Evolutionary conservation across 495 filamentous ascomycete genomes (phyloP).

Genomic region (Hypoxylon intermedium): DNA sequence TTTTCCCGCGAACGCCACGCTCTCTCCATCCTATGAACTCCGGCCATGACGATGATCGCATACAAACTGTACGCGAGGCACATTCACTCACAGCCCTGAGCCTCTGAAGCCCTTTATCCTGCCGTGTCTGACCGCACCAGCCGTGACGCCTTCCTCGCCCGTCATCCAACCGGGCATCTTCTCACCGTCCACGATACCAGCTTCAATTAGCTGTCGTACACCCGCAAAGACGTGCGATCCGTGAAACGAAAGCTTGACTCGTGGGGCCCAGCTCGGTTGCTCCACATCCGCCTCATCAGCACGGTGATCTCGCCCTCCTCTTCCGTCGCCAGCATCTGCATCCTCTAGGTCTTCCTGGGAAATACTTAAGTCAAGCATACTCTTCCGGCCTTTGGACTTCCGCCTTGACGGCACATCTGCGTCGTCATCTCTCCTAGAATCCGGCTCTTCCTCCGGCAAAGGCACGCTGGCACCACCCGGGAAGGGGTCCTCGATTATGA

Average conservation of each 20-base stretch:
- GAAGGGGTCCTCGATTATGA: conserved; percentile 65
- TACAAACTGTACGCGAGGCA: background rate
- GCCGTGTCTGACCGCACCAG: conserved; percentile 69
- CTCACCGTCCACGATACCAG: conserved; percentile 73
- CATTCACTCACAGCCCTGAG: conserved; percentile 52
- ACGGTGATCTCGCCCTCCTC: background rate
- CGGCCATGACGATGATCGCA: background rate
- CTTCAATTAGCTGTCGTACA: conserved; percentile 74
- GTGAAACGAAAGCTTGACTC: conserved; percentile 70
- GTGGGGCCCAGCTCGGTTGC: conserved; percentile 58
- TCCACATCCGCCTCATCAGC: conserved; percentile 8
- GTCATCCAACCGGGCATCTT: conserved; percentile 92
- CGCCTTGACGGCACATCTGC: conserved; percentile 32
- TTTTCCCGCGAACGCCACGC: conserved; percentile 14
- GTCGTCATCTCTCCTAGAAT: conserved; percentile 46
- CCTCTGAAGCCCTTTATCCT: conserved; percentile 61
- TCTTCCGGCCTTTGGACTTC: conserved; percentile 39
- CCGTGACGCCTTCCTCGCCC: conserved; percentile 80
- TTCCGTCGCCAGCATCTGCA: conserved; percentile 31
- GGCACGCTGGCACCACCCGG: conserved; percentile 44
- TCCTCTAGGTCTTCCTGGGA: conserved; percentile 31
- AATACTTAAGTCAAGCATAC: conserved; percentile 40
- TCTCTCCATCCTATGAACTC: conserved; percentile 7
- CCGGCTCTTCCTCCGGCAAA: conserved; percentile 18
- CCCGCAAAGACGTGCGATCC: conserved; percentile 84